Evolutionary conservation across 2,329 filamentous ascomycete species (phyloP).

Genomic region (Capronia coronata): DNA sequence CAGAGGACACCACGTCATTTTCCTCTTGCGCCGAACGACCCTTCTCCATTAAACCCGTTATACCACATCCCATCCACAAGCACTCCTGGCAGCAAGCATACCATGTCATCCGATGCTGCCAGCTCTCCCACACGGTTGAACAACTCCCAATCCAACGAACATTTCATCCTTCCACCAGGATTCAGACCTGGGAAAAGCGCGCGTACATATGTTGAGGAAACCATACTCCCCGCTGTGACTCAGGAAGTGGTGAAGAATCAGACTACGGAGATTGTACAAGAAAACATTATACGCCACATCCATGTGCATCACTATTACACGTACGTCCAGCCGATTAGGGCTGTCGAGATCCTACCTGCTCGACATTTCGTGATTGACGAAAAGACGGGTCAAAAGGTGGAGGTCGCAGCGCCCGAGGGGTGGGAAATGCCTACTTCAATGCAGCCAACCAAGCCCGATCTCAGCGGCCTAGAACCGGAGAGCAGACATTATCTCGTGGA

Average conservation of each 20-base stretch:
- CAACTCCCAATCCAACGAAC: conserved; percentile 1
- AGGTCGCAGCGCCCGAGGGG: conserved; percentile 23
- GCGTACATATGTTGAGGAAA: conserved; percentile 18
- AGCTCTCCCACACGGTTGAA: not conserved
- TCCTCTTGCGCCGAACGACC: conserved; percentile 19
- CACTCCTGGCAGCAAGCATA: not conserved
- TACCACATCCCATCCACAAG: conserved; percentile 16
- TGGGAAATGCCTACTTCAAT: conserved; percentile 24
- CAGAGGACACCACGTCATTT: conserved; percentile 17
- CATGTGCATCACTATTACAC: conserved; percentile 35
- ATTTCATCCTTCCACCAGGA: conserved; percentile 16
- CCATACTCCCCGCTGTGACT: conserved; percentile 29
- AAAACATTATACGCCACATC: conserved; percentile 34
- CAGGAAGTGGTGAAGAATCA: conserved; percentile 32
- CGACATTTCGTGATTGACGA: conserved; percentile 31
- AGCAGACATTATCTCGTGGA: conserved; percentile 26
- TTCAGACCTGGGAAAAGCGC: conserved; percentile 16
- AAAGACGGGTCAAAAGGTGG: conserved; percentile 24
- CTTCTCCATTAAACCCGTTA: conserved; percentile 20
- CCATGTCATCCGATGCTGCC: not conserved
- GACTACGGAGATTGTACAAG: conserved; percentile 30
- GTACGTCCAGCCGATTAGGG: conserved; percentile 33
- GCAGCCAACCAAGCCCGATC: conserved; percentile 17
- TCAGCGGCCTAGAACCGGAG: conserved; percentile 6
- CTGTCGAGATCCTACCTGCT: conserved; percentile 33